These are phyloP conservation scores for Trichoderma harzianum DNA, from an alignment of 2,329 filamentous ascomycete genomes.

Conservation along the genomic window DNA sequence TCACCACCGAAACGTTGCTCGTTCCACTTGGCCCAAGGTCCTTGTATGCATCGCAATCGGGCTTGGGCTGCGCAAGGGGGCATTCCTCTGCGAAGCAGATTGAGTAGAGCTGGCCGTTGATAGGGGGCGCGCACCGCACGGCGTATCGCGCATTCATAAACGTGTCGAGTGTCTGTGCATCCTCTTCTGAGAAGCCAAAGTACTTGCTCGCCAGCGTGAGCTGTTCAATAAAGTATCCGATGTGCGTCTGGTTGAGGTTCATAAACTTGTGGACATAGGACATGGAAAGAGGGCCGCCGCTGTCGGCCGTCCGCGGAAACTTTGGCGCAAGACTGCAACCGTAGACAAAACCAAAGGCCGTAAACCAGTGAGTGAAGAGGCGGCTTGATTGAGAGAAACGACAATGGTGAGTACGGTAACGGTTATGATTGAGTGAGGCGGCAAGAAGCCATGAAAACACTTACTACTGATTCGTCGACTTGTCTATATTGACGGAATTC, in stretches of 20 bases:
- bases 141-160: slow-evolving; percentile 30
- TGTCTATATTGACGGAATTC: slow-evolving; percentile 22
- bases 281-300: slow-evolving; percentile 20
- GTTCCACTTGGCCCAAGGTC: slow-evolving; percentile 24
- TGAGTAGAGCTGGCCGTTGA: slow-evolving; percentile 25
- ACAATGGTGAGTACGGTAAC: neutral
- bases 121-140: slow-evolving; percentile 26
- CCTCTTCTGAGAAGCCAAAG: slow-evolving; percentile 30
- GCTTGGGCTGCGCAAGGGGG: slow-evolving; percentile 26
- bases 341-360: slow-evolving; percentile 29
- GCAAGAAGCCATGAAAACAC: slow-evolving; percentile 14
- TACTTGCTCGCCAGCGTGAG: slow-evolving; percentile 25
- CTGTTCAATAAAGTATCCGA: slow-evolving; percentile 33
- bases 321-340: slow-evolving; percentile 25
- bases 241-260: slow-evolving; percentile 29
- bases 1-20: slow-evolving; percentile 12
- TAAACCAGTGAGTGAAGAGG: slow-evolving; percentile 31
- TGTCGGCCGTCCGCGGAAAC: slow-evolving; percentile 21
- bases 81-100: slow-evolving; percentile 30
- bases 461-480: slow-evolving; percentile 31
- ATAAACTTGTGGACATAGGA: slow-evolving; percentile 35
- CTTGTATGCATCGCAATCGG: slow-evolving; percentile 28
- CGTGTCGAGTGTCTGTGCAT: slow-evolving; percentile 24
- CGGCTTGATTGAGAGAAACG: slow-evolving; percentile 20
- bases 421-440: neutral